A percentile compares a stretch with the other conserved stretches of the same genome.
phyloP scores from a whole-genome alignment of 1,139 yeast genomes.

The Candida sp. region DNA sequence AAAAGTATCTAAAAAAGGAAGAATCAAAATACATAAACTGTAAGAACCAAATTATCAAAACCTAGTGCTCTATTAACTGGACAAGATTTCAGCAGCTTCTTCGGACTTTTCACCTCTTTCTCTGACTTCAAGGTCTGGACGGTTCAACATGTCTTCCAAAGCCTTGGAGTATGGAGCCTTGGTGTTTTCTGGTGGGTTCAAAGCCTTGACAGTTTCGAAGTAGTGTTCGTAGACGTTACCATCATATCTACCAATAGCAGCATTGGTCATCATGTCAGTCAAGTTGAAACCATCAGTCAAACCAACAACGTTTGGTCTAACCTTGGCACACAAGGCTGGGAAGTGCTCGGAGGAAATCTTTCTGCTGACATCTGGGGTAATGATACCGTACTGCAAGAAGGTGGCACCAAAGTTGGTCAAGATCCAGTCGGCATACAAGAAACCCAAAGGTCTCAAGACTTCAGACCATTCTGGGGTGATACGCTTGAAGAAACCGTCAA shows the following conservation, averaged over 20 bases:
- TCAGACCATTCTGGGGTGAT: slow-evolving; percentile 25
- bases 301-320: slow-evolving; percentile 76
- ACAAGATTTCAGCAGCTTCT: slow-evolving; percentile 36
- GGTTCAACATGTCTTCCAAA: slow-evolving; percentile 54
- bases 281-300: slow-evolving; percentile 86
- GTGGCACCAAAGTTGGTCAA: slow-evolving; percentile 74
- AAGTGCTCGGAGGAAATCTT: slow-evolving; percentile 47
- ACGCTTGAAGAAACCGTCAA: slow-evolving; percentile 45
- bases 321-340: slow-evolving; percentile 44
- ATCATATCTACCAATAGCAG: slow-evolving; percentile 81
- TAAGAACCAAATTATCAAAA: not conserved
- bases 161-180: slow-evolving; percentile 63
- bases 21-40: not conserved
- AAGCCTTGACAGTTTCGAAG: slow-evolving; percentile 51
- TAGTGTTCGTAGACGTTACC: slow-evolving; percentile 89
- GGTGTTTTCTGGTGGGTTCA: slow-evolving; percentile 55
- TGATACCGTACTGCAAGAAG: slow-evolving; percentile 68
- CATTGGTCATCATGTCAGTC: slow-evolving; percentile 81
- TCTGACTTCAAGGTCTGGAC: slow-evolving; percentile 52
- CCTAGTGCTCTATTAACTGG: slow-evolving; percentile 17
- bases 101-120: slow-evolving; percentile 49
- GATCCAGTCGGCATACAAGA: slow-evolving; percentile 66
- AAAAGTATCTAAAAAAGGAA: not conserved
- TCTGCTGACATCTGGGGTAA: slow-evolving; percentile 35
- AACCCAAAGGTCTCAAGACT: slow-evolving; percentile 34